phyloP scores from a whole-genome alignment of 352 stramenopile genomes.

The Phytophthora citricola region DNA sequence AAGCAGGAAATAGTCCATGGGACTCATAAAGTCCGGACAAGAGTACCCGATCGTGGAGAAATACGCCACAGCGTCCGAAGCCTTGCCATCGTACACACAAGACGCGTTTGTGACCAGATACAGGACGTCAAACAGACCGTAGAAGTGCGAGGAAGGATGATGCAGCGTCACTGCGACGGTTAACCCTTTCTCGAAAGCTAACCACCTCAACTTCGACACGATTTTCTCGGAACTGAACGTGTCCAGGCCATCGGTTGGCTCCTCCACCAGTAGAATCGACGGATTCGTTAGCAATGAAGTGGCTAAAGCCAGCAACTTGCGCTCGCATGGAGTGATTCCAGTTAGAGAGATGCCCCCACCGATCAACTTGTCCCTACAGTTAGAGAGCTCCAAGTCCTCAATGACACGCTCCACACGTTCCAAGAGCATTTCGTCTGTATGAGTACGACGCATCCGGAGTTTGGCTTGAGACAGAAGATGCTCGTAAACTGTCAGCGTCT shows the following conservation, averaged over 20 bases:
- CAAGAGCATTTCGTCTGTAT: conserved; percentile 36
- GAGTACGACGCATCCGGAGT: conserved; percentile 69
- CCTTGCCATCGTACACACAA: conserved; percentile 67
- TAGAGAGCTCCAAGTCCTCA: conserved; percentile 56
- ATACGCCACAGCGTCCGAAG: conserved; percentile 53
- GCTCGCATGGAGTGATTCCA: conserved; percentile 78
- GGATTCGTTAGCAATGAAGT: conserved; percentile 86
- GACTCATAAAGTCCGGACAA: conserved; percentile 66
- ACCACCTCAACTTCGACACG: conserved; percentile 57
- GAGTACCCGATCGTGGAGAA: conserved; percentile 56
- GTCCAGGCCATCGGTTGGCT: conserved; percentile 76
- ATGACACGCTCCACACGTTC: conserved; percentile 69
- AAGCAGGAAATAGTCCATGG: conserved; percentile 72
- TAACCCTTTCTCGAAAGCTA: conserved; percentile 76
- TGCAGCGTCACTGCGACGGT: conserved; percentile 93
- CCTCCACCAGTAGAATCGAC: conserved; percentile 87
- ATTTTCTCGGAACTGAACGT: conserved; percentile 72
- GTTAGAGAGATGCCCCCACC: conserved; percentile 51
- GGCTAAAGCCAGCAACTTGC: conserved; percentile 85
- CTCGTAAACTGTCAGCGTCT: conserved; percentile 90
- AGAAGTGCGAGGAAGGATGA: conserved; percentile 79
- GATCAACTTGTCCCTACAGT: conserved; percentile 60
- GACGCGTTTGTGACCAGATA: conserved; percentile 59
- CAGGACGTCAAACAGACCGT: conserved; percentile 59
- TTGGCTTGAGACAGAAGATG: conserved; percentile 88